Percentiles rank a stretch among this genome's conserved stretches.
Evolutionary conservation across 1,284 basidiomycete species (phyloP).

Genomic region (Boletus smithii): DNA sequence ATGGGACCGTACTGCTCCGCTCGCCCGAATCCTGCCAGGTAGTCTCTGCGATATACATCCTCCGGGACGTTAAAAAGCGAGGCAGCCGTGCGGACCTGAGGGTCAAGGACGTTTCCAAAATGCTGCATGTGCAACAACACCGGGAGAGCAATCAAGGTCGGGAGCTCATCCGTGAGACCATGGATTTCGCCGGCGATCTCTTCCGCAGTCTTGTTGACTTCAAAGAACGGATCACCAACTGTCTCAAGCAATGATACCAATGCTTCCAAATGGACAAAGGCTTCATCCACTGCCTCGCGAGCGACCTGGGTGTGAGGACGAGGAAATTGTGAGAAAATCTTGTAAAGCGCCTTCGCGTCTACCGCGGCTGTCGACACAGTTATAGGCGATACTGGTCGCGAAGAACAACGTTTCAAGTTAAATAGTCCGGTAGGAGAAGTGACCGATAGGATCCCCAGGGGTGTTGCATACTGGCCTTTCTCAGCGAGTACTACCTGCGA

Average conservation of each 20-base stretch:
- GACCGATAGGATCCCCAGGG: constrained; percentile 46
- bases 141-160: constrained; percentile 66
- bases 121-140: constrained; percentile 50
- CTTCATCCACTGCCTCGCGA: constrained; percentile 73
- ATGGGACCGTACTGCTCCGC: constrained; percentile 67
- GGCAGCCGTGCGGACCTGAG: constrained; percentile 42
- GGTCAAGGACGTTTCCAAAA: constrained; percentile 25
- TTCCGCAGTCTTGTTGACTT: constrained; percentile 23
- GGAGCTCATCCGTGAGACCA: constrained; percentile 56
- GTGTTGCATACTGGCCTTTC: constrained; percentile 42
- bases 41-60: constrained; percentile 60
- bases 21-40: constrained; percentile 67
- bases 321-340: constrained; percentile 58
- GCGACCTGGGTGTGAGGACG: constrained; percentile 61
- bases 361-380: constrained; percentile 42
- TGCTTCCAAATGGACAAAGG: constrained; percentile 58
- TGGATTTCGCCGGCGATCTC: constrained; percentile 44
- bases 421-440: constrained; percentile 62
- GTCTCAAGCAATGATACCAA: constrained; percentile 57
- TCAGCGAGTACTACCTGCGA: constrained; percentile 24
- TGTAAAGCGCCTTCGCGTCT: constrained; percentile 58
- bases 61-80: constrained; percentile 56
- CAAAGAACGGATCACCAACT: constrained; percentile 32
- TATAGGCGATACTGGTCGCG: constrained; percentile 60
- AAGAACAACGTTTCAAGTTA: constrained; percentile 63